Evolutionary conservation across 2,329 filamentous ascomycete species (phyloP), one percentile per base, ranked within the genome.

Genomic region (Hymenoscyphus fructigenus): DNA sequence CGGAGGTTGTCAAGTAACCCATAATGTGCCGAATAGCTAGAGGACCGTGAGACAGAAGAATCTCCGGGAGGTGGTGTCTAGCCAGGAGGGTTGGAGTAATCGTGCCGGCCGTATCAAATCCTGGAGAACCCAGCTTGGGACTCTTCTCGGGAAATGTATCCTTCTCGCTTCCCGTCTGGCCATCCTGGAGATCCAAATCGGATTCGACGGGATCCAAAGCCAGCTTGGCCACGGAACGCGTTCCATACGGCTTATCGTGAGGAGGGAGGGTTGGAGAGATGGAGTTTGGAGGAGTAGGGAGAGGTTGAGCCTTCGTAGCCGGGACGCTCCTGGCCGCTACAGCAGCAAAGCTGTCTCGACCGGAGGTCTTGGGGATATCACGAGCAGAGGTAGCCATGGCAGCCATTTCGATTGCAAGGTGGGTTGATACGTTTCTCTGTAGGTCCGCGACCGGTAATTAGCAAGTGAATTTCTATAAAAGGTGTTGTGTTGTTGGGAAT

Each of bases 1-100:
- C 92, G 15, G 91, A 92, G 59, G 93, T 93, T 44, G 93, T 97
- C 74, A 99, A 84, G 79, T 96, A 94, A 69, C 92, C 92, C 86
- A 96, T 97, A 76, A 99, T 90, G 79, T 97, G 91, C 73, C 94
- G 91, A 77, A 99, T 97, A 61, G 95, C 93, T 78, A 97, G 81
- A 59, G 95, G 93, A 28, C 94, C 95, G 75, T 97, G 91, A 75
- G 89, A 88, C 67, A 97, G 84, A 75, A 99, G 84, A 77, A 98
- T 96, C 72, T 91, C 91, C 1, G 94, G 93, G 66, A 99, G 85
- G 77, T 98, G 91, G 77, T 94, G 87, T 78, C 91, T 95, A 73
- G 94, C 92, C 70, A 99, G 84, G 82, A 97, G 87, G 74, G 83
- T 81, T 50, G 93, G 88, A 58, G 92, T 96, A 77, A 99, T 97